Evolutionary conservation across 129 eudicot genomes (phyloP).

Genomic region (Flaveria sonorensis): DNA sequence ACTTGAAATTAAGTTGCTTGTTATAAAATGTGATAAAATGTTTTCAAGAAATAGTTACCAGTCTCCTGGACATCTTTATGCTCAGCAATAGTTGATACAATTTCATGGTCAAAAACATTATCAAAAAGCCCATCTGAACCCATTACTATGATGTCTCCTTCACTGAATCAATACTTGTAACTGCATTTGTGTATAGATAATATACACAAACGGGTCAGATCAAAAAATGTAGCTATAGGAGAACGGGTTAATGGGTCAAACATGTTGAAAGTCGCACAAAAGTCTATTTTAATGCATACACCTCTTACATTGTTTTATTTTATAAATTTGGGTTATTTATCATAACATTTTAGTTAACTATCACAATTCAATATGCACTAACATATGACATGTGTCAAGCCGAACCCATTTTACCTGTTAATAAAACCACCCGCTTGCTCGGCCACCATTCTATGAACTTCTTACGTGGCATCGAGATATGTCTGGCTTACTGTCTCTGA

Average conservation of each 20-base stretch:
- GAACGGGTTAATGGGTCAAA: not conserved
- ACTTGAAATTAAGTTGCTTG: not conserved
- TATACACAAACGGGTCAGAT: not conserved
- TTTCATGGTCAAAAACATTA: slow-evolving; percentile 76
- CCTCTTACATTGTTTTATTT: not conserved
- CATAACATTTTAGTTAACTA: not conserved
- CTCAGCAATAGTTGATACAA: slow-evolving; percentile 52
- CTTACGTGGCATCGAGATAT: slow-evolving; percentile 79
- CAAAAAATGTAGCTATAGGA: not conserved
- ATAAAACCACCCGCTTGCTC: not conserved
- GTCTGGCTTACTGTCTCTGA: slow-evolving; percentile 82
- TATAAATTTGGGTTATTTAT: not conserved
- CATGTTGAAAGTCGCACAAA: not conserved
- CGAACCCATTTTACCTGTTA: not conserved
- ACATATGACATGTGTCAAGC: not conserved
- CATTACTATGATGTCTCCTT: slow-evolving; percentile 78
- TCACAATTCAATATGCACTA: not conserved
- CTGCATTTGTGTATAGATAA: slow-evolving; percentile 37
- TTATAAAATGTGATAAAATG: not conserved
- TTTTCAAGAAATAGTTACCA: slow-evolving; percentile 47
- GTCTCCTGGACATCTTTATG: slow-evolving; percentile 55
- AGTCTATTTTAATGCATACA: not conserved
- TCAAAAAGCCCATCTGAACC: slow-evolving; percentile 98
- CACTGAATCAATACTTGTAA: slow-evolving; percentile 58
- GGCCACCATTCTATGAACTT: slow-evolving; percentile 3